Evolutionary conservation across 306 rosid species (phyloP).

Genomic region (Cicer arietinum): DNA sequence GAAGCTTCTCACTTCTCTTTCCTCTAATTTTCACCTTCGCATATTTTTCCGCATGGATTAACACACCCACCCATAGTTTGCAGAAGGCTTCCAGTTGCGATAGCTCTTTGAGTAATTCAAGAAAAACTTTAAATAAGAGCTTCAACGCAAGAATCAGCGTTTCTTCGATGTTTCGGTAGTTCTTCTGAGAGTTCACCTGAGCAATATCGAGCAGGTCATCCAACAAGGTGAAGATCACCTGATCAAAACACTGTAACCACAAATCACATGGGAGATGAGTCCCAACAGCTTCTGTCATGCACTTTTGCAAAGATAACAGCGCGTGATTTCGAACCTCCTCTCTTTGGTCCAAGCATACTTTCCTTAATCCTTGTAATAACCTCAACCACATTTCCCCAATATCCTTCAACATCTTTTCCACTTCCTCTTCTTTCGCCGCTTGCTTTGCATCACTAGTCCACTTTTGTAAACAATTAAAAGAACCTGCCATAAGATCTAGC

Average conservation of each 20-base stretch:
- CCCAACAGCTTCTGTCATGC: conserved; percentile 77
- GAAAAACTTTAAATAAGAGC: conserved; percentile 84
- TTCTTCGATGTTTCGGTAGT: conserved; percentile 91
- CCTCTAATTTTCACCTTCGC: conserved; percentile 80
- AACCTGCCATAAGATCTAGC: conserved; percentile 84
- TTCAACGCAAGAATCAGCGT: conserved; percentile 82
- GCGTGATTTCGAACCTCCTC: conserved; percentile 96
- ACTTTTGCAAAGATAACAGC: conserved; percentile 73
- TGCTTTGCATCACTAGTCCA: conserved; percentile 82
- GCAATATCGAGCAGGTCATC: conserved; percentile 94
- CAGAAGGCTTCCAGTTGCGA: conserved; percentile 78
- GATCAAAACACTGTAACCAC: conserved; percentile 88
- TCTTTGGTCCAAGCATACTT: conserved; percentile 95
- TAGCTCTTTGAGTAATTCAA: conserved; percentile 75
- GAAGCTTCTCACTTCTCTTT: conserved; percentile 84
- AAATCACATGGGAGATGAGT: conserved; percentile 59
- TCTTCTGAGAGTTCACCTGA: conserved; percentile 82
- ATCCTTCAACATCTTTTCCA: conserved; percentile 70
- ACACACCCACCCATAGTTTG: conserved; percentile 93
- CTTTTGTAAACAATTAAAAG: conserved; percentile 73
- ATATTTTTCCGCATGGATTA: conserved; percentile 85
- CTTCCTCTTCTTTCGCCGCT: conserved; percentile 71
- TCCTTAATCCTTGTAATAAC: conserved; percentile 85
- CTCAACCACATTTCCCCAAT: conserved; percentile 97
- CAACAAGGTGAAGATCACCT: conserved; percentile 86